Conservation (phyloP, 495 filamentous ascomycete genomes). For the Saxispiralis lemnorum region DNA sequence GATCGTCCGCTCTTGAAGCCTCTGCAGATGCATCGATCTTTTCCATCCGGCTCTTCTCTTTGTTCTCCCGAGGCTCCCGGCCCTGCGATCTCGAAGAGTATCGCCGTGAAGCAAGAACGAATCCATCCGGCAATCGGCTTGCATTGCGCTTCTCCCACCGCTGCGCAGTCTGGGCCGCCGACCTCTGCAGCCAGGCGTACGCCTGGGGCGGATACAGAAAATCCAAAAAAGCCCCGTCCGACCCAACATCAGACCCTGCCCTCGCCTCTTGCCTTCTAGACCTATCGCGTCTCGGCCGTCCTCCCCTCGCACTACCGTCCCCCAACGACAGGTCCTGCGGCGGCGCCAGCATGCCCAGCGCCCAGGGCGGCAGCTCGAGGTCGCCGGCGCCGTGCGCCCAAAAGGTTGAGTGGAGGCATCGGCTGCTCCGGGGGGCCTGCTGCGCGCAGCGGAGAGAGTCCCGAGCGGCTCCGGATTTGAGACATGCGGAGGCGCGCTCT, state of each 20-base stretch:
- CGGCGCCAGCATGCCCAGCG: background rate
- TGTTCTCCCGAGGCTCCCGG: background rate
- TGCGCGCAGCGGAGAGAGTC: slow-evolving; percentile 42
- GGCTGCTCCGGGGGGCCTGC: slow-evolving; percentile 36
- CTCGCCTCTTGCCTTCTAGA: background rate
- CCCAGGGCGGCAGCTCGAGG: slow-evolving; percentile 36
- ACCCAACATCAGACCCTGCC: slow-evolving; percentile 2
- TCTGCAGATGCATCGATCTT: too few species aligned
- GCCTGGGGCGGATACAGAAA: slow-evolving; percentile 45
- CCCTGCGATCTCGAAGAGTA: slow-evolving; percentile 9
- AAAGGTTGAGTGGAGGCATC: slow-evolving; percentile 44
- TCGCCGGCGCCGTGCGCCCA: slow-evolving; percentile 46
- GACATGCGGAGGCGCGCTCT: slow-evolving; percentile 61
- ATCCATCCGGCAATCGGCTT: slow-evolving; percentile 10
- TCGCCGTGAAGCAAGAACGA: slow-evolving; percentile 3
- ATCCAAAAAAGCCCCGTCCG: slow-evolving; percentile 33
- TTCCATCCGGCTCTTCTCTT: background rate
- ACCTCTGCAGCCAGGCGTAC: slow-evolving; percentile 29
- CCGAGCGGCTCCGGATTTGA: slow-evolving; percentile 56
- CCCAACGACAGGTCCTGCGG: slow-evolving; percentile 20
- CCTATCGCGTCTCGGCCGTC: too few species aligned
- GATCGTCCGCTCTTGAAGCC: too few species aligned
- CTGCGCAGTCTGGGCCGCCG: slow-evolving; percentile 10
- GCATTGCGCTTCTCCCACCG: slow-evolving; percentile 17
- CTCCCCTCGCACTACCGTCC: slow-evolving; percentile 5